These are phyloP conservation scores for Pseudoscleropodium purum DNA, from an alignment of 225 moss, liverwort and hornwort species.

Conservation along the genomic window DNA sequence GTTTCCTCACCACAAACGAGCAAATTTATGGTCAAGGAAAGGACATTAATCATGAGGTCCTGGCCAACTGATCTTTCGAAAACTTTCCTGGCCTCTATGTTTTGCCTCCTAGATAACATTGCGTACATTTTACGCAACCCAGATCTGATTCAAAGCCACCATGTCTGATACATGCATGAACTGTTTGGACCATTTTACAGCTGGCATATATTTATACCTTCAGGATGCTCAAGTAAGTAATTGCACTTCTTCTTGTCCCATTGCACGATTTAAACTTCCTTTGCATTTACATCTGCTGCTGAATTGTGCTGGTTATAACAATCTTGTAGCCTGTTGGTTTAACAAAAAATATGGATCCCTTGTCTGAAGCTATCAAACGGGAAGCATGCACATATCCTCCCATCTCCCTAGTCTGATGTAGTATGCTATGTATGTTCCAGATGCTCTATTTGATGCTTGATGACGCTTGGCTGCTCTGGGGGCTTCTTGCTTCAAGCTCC, in stretches of 20 bases:
- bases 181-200: background rate
- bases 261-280: background rate
- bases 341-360: background rate
- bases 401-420: background rate
- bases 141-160: background rate
- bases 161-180: background rate
- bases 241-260: background rate
- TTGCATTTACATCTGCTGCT: background rate
- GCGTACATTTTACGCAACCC: too few relatives aligned
- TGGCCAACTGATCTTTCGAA: background rate
- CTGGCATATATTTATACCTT: background rate
- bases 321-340: background rate
- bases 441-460: background rate
- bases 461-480: background rate
- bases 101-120: background rate
- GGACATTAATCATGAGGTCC: background rate
- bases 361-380: background rate
- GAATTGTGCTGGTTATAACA: background rate
- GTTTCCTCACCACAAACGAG: background rate
- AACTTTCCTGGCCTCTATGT: background rate
- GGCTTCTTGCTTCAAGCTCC: background rate
- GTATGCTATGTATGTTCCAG: background rate
- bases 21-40: background rate
- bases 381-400: background rate
- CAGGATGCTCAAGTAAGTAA: background rate